Percentiles rank a stretch among this genome's conserved stretches.
Evolutionary conservation across 169 alveolate genomes (phyloP).

Genomic region (Perkinsus chesapeaki): DNA sequence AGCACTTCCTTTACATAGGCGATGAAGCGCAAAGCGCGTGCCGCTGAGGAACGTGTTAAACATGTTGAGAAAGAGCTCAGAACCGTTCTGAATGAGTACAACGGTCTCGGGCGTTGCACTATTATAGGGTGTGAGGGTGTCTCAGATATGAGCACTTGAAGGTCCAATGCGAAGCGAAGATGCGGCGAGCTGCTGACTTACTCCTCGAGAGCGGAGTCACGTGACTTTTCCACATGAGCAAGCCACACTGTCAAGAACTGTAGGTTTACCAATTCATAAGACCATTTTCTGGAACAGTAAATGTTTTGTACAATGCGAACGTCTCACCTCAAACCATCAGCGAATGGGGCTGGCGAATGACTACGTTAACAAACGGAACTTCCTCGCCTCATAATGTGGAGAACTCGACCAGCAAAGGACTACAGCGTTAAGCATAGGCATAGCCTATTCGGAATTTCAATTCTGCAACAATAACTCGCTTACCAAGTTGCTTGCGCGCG

Average conservation of each 20-base stretch:
- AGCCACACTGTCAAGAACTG: background rate
- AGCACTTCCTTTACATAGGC: background rate
- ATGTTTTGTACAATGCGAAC: too few relatives aligned
- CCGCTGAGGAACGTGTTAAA: background rate
- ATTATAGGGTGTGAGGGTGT: background rate
- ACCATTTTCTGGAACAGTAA: too few relatives aligned
- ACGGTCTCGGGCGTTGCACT: background rate
- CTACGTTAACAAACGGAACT: too few relatives aligned
- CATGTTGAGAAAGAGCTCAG: background rate
- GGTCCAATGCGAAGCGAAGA: background rate
- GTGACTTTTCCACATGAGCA: background rate
- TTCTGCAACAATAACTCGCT: too few relatives aligned
- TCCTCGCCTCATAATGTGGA: too few relatives aligned
- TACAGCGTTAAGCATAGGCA: too few relatives aligned
- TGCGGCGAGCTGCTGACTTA: background rate
- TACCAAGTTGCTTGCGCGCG: too few relatives aligned
- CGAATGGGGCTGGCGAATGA: too few relatives aligned
- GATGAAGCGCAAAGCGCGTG: background rate
- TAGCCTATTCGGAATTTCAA: too few relatives aligned
- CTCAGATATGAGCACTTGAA: background rate
- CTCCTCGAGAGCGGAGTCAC: background rate
- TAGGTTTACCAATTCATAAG: too few relatives aligned
- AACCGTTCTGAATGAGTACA: background rate
- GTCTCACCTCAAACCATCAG: too few relatives aligned
- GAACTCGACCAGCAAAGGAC: too few relatives aligned